Base-by-base conservation (phyloP, 164 flowering plant genomes). In the Umbellularia californica region DNA sequence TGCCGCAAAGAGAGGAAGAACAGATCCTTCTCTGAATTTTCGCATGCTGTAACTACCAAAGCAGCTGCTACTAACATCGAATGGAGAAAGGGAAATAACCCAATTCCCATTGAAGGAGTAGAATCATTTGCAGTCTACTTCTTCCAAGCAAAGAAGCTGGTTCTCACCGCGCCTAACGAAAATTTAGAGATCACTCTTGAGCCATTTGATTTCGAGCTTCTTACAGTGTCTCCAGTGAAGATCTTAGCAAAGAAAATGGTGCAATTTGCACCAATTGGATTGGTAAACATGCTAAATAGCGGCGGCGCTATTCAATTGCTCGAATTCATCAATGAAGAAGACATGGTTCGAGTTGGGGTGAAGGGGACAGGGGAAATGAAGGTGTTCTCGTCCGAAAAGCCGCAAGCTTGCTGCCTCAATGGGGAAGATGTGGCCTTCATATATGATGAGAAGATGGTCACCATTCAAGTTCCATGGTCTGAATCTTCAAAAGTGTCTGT, bases 241-340 rank as follows among this genome's bases (percentile, higher is more conserved):
- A 10, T 22, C 0, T 58, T 88, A 30, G 68, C 77, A 1, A 69
- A 68, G 24, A 83, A 76, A 2, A 75, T 72, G 2, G 73, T 89
- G 25, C 86, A 87, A 35, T 94, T 94, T 76, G 97, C 97, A 50
- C 91, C 96, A 1, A 89, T 94, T 55, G 98, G 98, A 9, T 69
- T 90, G 11, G 92, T 83, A 72, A 94, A 94, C 82, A 94, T 94
- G 98, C 89, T 94, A 50, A 94, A 94, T 79, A 69, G 84, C 10
- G 96, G 98, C 6, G 98, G 98, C 0, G 92, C 96, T 3, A 78
- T 92, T 58, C 88, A 83, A 74, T 84, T 91, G 0, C 19, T 90
- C 70, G 74, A 14, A 28, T 73, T 73, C 65, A 58, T 78, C 23
- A 82, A 79, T n/a, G 71, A 20, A 5, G 72, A 62, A 20, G 71